phyloP scores from a whole-genome alignment of 2,329 filamentous ascomycete genomes.

The Phyllosticta paracitricarpa region DNA sequence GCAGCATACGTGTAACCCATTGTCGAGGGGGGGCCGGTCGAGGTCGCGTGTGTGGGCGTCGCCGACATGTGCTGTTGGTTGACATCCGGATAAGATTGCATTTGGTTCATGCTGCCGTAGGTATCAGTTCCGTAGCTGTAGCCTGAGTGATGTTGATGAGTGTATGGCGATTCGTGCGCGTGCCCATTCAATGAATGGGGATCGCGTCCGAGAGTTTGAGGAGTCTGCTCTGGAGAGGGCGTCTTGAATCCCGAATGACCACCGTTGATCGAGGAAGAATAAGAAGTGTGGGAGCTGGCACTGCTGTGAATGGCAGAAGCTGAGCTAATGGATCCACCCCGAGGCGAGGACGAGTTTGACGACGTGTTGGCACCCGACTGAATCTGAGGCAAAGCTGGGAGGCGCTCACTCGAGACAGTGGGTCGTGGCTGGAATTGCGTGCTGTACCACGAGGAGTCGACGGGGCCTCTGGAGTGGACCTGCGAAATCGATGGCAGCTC shows the following conservation, averaged over 20 bases:
- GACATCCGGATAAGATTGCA: conserved; percentile 77
- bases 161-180: conserved; percentile 30
- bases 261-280: conserved; percentile 45
- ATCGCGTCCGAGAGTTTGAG: conserved; percentile 32
- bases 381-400: conserved; percentile 61
- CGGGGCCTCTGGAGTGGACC: conserved; percentile 68
- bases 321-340: conserved; percentile 63
- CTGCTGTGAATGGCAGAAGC: conserved; percentile 40
- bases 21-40: conserved; percentile 63
- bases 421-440: conserved; percentile 54
- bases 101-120: conserved; percentile 66
- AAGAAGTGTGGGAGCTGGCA: conserved; percentile 46
- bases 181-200: conserved; percentile 28
- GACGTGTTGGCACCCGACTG: conserved; percentile 54
- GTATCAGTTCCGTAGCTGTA: conserved; percentile 27
- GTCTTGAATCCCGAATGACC: conserved; percentile 57
- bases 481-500: conserved; percentile 82
- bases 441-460: conserved; percentile 62
- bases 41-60: conserved; percentile 63
- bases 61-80: conserved; percentile 65
- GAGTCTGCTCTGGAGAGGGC: conserved; percentile 59
- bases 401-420: conserved; percentile 61
- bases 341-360: conserved; percentile 63
- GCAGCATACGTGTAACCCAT: conserved; percentile 66
- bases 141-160: conserved; percentile 23